phyloP scores from a whole-genome alignment of 495 filamentous ascomycete genomes.

The Cryomyces minteri region DNA sequence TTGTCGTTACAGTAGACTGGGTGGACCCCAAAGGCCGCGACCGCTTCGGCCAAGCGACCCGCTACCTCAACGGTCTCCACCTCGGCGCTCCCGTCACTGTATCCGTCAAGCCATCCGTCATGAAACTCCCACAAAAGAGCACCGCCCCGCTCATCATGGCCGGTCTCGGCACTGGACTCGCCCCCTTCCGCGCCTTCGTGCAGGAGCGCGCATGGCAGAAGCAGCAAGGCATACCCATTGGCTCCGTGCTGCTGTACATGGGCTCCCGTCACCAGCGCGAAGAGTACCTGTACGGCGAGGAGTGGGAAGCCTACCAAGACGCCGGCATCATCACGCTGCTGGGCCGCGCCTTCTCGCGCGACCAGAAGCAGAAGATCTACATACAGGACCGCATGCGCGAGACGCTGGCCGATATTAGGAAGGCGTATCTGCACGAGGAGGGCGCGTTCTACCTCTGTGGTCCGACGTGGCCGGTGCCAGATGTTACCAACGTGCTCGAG shows the following conservation, averaged over 20 bases:
- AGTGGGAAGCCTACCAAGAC: slow-evolving; percentile 96
- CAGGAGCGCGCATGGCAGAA: slow-evolving; percentile 97
- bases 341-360: slow-evolving; percentile 86
- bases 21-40: slow-evolving; percentile 72
- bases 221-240: slow-evolving; percentile 84
- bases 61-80: slow-evolving; percentile 58
- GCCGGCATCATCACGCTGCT: slow-evolving; percentile 89
- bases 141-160: slow-evolving; percentile 96
- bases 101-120: slow-evolving; percentile 90
- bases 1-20: slow-evolving; percentile 98
- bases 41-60: slow-evolving; percentile 81
- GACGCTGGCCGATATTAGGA: slow-evolving; percentile 63
- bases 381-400: slow-evolving; percentile 97
- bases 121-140: slow-evolving; percentile 79
- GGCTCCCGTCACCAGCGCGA: slow-evolving; percentile 92
- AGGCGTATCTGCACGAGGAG: slow-evolving; percentile 76
- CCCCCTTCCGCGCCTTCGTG: slow-evolving; percentile 94
- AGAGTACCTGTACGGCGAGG: slow-evolving; percentile 97
- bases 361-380: slow-evolving; percentile 97
- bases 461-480: slow-evolving; percentile 97
- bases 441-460: slow-evolving; percentile 94
- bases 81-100: slow-evolving; percentile 66
- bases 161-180: slow-evolving; percentile 92
- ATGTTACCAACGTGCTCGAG: slow-evolving; percentile 83
- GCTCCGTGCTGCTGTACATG: slow-evolving; percentile 86